Percentiles rank a stretch among this genome's conserved stretches.
Conservation (phyloP, 148 eudicot species). For the Gaultheria prostrata region DNA sequence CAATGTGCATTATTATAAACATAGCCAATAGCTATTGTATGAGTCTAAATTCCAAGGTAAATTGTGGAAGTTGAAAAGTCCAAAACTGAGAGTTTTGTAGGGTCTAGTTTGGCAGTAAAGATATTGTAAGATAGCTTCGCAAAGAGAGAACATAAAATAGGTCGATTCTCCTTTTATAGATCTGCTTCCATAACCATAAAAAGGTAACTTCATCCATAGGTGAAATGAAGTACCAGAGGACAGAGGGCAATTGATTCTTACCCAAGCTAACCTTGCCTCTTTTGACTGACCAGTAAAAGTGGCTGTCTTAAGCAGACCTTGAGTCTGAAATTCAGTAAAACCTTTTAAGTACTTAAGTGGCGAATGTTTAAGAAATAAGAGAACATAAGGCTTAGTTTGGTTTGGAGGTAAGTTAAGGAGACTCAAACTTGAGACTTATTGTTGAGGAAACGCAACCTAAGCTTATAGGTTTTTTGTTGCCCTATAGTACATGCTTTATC, state of each 20-base stretch:
- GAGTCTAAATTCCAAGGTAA: not conserved
- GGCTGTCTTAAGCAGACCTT: constrained; percentile 84
- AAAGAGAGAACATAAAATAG: not conserved
- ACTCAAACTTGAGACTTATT: not conserved
- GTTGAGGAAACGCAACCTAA: not conserved
- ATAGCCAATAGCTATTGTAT: not conserved
- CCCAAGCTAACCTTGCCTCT: constrained; percentile 99
- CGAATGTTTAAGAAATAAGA: not conserved
- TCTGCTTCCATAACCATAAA: not conserved
- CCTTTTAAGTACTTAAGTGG: constrained; percentile 19
- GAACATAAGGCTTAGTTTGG: not conserved
- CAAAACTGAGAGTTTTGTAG: not conserved
- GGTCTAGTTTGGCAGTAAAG: not conserved
- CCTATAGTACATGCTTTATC: constrained; percentile 46
- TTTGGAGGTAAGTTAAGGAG: not conserved
- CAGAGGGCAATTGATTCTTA: constrained; percentile 33
- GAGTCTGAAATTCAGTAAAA: constrained; percentile 67
- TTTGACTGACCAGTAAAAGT: constrained; percentile 80
- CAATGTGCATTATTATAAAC: not conserved
- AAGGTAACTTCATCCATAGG: not conserved
- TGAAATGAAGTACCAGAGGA: not conserved
- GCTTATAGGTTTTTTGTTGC: constrained; percentile 7
- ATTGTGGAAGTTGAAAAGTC: not conserved
- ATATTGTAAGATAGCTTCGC: not conserved
- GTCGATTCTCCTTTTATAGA: too few relatives aligned